Percentiles rank a stretch among this genome's conserved stretches.
These are phyloP conservation scores for Fraxinus latifolia DNA, from an alignment of 305 asterid species.

Conservation along the genomic window DNA sequence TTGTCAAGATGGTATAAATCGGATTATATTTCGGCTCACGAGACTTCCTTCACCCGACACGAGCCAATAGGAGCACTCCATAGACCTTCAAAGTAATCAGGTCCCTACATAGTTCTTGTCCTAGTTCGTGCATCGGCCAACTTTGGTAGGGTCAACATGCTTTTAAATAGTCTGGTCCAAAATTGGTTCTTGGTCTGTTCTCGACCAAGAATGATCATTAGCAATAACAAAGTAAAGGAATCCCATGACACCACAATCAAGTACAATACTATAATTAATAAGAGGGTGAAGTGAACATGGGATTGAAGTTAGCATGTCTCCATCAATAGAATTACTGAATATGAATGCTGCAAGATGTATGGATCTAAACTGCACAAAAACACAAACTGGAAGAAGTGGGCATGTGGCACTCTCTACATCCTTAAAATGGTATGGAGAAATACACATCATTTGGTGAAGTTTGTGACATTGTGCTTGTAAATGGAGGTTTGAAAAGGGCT, in stretches of 20 bases:
- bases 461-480: background rate
- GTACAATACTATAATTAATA: background rate
- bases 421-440: background rate
- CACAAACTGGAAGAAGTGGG: background rate
- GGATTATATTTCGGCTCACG: background rate
- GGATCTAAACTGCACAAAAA: background rate
- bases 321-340: background rate
- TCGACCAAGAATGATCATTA: background rate
- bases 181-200: background rate
- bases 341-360: background rate
- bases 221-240: background rate
- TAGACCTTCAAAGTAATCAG: background rate
- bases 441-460: background rate
- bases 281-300: background rate
- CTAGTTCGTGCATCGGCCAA: background rate
- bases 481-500: background rate
- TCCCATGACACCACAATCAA: background rate
- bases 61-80: background rate
- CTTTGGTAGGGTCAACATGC: background rate
- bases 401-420: background rate
- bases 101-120: background rate
- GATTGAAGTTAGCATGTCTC: constrained; percentile 1
- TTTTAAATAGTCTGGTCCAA: background rate
- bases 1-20: background rate
- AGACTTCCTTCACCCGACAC: background rate